Evolutionary conservation across 2,329 filamentous ascomycete species (phyloP), one percentile per base, ranked within the genome.

Genomic region (Alternaria solani): DNA sequence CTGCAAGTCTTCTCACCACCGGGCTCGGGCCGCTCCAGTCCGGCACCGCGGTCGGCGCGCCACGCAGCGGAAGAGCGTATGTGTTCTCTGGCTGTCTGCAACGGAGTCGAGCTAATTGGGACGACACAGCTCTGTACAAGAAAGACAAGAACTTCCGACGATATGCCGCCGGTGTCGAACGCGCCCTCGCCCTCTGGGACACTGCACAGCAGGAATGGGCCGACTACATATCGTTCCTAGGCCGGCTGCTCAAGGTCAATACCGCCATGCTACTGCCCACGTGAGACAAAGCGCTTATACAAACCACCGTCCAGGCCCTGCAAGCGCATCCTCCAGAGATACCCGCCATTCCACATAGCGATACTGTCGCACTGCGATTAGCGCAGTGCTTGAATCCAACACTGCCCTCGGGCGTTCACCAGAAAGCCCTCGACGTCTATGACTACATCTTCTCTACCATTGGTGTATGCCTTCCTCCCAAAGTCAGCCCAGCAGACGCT

Each of bases 151-250:
- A 80, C 61, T 94, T 92, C 77, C 92, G 94, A 67, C 91, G 94
- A 78, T 99, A 98, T 87, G 93, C 93, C 44, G 88, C 90, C 49
- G 91, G 89, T 59, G 89, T 99, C 67, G 94, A 98, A 74, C 88
- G 93, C 78, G 91, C 93, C 34, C 85, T 99, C 63, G 87, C 91
- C 46, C 85, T 97, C 34, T 99, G 97, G 82, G 95, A 99, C 76
- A 94, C 92, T 16, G 89, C 93, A 30, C 85, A 97, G 69, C 93
- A 98, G 80, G 95, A 99, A 88, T 99, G 95, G 95, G 95, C 96
- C 49, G 95, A 99, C 81, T 99, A 99, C 77, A 99, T 99, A 73
- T 97, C 94, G 18, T 99, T 98, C 77, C 82, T 99, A 57, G 96
- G 92, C 75, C 89, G 93, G 63, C 84, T 99, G 49, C 84, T 97